Base-by-base conservation (phyloP, 345 rosid genomes). In the Gossypium turneri region DNA sequence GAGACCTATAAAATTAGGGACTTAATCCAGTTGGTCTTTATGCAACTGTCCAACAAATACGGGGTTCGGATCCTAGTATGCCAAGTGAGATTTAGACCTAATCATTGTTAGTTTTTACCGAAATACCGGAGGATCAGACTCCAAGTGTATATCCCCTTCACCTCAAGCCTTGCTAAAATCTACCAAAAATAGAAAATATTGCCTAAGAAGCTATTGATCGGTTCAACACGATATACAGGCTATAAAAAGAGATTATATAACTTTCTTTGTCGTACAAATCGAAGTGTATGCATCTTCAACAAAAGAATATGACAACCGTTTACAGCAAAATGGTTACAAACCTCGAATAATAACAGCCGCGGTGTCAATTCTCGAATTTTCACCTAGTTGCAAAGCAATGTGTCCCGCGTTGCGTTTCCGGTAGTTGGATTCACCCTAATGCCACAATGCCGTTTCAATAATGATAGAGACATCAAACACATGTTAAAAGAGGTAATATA, bases 321-420 rank as follows among this genome's bases (percentile, higher is more conserved):
- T 67, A 12, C 56, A 66, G 51, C 20, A 24, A 34, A 56, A 29
- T 34, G 2, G 61, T 61, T 27, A 41, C 76, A 44, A 29, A 78
- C 74, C 83, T 75, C 76, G 58, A 22, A 68, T 5, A 52, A 76
- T 75, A 80, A 72, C 58, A 12, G 77, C 75, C 2, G 70, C 79
- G 34, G 58, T 15, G 16, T 10, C 47, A 15, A 16, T 29, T 70
- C 56, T 64, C 2, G 7, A 41, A 29, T 52, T 44, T 74, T 78
- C 67, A 61, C 67, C 82, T 89, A 94, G 60, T 80, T 91, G 82
- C 97, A 94, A 2, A 92, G 90, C 85, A 90, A 72, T 38, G 98
- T 90, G 43, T 88, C 98, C 3, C 92, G 80, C 7, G 98, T 94
- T 19, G 90, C 86, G 70, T 92, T 94, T 72, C 98, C 94, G 7